Percentiles rank a stretch among this genome's conserved stretches.
Evolutionary conservation across 495 filamentous ascomycete species (phyloP).

Genomic region (Neurospora sp.): DNA sequence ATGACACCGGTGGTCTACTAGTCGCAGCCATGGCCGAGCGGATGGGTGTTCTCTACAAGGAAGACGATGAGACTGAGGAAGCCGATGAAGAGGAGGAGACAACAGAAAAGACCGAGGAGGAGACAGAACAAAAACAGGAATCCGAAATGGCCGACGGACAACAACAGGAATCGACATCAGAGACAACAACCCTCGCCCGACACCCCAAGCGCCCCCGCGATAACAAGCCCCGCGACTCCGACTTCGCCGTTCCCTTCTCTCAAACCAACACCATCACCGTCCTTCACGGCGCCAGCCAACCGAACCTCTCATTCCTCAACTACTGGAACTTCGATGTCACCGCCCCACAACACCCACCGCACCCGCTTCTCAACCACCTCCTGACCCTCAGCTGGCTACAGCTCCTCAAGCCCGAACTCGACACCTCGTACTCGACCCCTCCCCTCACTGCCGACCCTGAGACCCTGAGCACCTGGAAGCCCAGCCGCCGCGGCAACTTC

Average conservation of each 20-base stretch:
- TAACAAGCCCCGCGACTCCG: constrained; percentile 21
- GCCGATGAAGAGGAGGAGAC: constrained; percentile 24
- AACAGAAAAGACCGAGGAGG: constrained; percentile 1
- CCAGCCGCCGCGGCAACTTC: constrained; percentile 67
- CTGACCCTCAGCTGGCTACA: constrained; percentile 84
- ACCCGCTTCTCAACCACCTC: constrained; percentile 75
- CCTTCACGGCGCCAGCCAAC: constrained; percentile 78
- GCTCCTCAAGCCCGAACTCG: constrained; percentile 61
- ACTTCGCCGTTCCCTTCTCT: constrained; percentile 36
- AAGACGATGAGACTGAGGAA: constrained; percentile 18
- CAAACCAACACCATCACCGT: constrained; percentile 76
- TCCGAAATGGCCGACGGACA: constrained; percentile 10
- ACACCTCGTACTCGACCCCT: constrained; percentile 56
- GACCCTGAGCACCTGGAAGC: constrained; percentile 54
- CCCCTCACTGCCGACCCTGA: constrained; percentile 43
- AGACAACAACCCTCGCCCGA: neutral
- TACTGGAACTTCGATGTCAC: constrained; percentile 75
- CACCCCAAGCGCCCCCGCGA: constrained; percentile 12
- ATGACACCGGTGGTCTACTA: constrained; percentile 81
- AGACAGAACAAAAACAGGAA: constrained; percentile 1
- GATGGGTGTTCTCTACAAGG: constrained; percentile 68
- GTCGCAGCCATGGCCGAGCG: constrained; percentile 83
- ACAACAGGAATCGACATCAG: neutral
- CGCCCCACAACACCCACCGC: constrained; percentile 49
- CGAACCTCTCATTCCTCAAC: constrained; percentile 75